phyloP scores from a whole-genome alignment of 345 rosid species.

The Cardamine resedifolia region DNA sequence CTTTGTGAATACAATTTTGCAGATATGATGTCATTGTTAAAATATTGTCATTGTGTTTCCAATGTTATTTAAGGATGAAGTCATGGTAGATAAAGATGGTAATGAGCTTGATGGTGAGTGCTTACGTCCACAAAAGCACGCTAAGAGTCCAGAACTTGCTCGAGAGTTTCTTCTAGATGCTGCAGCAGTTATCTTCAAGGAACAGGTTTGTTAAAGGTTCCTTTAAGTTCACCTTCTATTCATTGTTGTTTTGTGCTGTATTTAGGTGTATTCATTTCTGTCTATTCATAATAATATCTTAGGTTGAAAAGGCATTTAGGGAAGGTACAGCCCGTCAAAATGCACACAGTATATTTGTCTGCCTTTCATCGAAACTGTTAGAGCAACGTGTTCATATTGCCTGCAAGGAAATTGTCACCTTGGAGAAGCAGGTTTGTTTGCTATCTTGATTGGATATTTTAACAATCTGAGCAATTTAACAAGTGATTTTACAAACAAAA shows the following conservation, averaged over 20 bases:
- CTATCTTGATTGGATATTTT: neutral
- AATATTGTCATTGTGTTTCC: neutral
- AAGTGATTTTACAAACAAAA: neutral
- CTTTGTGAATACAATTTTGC: constrained; percentile 9
- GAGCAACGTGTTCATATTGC: constrained; percentile 95
- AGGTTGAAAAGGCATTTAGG: constrained; percentile 98
- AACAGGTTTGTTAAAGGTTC: constrained; percentile 62
- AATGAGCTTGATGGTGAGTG: constrained; percentile 97
- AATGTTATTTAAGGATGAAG: constrained; percentile 73
- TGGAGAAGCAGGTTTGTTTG: constrained; percentile 82
- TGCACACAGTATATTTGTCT: constrained; percentile 95
- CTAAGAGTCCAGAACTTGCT: constrained; percentile 99
- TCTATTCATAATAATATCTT: constrained; percentile 31
- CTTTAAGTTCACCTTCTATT: constrained; percentile 10
- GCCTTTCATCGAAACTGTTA: constrained; percentile 75
- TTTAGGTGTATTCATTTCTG: constrained; percentile 9
- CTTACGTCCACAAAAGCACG: constrained; percentile 97
- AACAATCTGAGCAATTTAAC: neutral
- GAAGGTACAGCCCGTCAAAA: constrained; percentile 98
- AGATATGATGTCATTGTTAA: constrained; percentile 15
- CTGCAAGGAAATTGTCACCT: constrained; percentile 88
- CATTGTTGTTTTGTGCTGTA: neutral
- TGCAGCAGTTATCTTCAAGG: constrained; percentile 91
- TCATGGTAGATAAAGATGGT: constrained; percentile 89
- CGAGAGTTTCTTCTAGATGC: constrained; percentile 99